Evolutionary conservation across 1,284 basidiomycete genomes (phyloP).

Genomic region (Irpex lacteus): DNA sequence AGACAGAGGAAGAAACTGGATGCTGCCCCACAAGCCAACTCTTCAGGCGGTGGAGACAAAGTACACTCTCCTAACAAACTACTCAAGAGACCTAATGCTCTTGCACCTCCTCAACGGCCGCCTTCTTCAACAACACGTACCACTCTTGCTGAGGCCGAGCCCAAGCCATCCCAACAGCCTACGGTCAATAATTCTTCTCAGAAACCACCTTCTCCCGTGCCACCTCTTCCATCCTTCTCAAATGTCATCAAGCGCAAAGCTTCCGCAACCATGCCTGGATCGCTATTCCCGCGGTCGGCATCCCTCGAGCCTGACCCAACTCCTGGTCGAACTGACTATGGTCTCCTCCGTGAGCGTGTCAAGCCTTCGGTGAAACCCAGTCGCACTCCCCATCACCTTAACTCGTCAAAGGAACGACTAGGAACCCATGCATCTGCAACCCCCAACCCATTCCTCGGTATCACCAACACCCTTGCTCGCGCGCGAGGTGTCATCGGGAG

Average conservation of each 20-base stretch:
- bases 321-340: slow-evolving; percentile 14
- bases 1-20: slow-evolving; percentile 10
- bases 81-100: not conserved
- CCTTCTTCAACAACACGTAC: not conserved
- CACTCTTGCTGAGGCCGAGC: not conserved
- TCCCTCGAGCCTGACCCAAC: slow-evolving; percentile 55
- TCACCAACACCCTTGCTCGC: not conserved
- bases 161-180: not conserved
- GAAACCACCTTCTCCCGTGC: not conserved
- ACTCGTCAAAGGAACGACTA: not conserved
- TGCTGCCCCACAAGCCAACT: not conserved
- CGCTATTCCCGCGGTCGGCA: slow-evolving; percentile 67
- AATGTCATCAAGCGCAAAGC: slow-evolving; percentile 16
- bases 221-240: slow-evolving; percentile 19
- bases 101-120: not conserved
- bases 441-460: slow-evolving; percentile 10
- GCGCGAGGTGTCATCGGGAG: slow-evolving; percentile 2
- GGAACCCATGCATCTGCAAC: not conserved
- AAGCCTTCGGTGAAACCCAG: not conserved
- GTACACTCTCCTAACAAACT: not conserved
- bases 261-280: slow-evolving; percentile 72
- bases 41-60: not conserved
- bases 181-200: not conserved
- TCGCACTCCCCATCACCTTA: not conserved
- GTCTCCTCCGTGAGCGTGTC: not conserved